Evolutionary conservation across 1,284 basidiomycete genomes (phyloP), one percentile per base, ranked within the genome.

Genomic region (Polyporus tsugae): DNA sequence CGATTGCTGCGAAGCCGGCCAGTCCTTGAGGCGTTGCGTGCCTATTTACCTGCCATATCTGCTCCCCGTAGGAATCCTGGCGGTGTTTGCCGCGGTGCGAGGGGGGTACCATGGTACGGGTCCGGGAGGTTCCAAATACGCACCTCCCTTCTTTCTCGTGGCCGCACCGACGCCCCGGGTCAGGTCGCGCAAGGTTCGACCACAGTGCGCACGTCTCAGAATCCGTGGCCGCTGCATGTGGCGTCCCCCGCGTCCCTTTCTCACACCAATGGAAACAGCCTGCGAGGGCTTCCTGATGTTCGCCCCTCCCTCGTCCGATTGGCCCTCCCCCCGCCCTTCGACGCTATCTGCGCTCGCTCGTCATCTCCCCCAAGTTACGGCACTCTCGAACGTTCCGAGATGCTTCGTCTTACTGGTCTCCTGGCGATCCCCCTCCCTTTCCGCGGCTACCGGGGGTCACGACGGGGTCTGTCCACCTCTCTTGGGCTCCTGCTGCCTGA

Each of bases 271-370:
- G 73, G 69, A 68, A 58, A 69, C 65, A 68, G 63, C 66, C 70
- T 66, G 60, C 46, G 65, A 62, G 49, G 35, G 67, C 72, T 76
- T 73, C 69, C 62, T 76, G 75, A 76, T 76, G 73, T 60, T 70
- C 62, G 33, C 22, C 64, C 49, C 70, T 63, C 69, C 64, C 64
- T 64, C 67, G 69, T 76, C 75, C 75, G 75, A 76, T 76, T 76
- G 75, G 75, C 64, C 68, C 58, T 39, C 25, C 35, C 33, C 60
- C 38, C 38, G 13, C 61, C 44, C 63, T 70, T 71, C 68, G 66
- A 70, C 65, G 67, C 70, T 72, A 72, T 73, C 72, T 39, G 67
- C 49, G 29, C 39, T 64, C 53, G 39, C 57, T 55, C 60, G 49
- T 58, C 63, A 58, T 33, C 25, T 55, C 60, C 41, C 44, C 63